Evolutionary conservation across 139 green algal genomes (phyloP).

Genomic region (Diplosphaera chodatii): DNA sequence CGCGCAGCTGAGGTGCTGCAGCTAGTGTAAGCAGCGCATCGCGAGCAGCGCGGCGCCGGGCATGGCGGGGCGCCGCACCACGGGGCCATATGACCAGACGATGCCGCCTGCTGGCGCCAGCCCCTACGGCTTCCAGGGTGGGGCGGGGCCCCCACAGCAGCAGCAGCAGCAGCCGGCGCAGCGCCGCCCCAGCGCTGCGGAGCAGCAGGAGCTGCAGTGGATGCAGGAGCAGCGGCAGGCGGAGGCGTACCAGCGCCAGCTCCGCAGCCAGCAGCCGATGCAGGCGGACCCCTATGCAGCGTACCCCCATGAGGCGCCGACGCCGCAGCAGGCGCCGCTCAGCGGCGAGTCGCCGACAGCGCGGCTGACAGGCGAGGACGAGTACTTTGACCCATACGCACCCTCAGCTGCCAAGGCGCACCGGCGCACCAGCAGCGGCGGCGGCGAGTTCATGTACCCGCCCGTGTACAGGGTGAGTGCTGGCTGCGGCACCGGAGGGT

Average conservation of each 20-base stretch:
- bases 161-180: too few species aligned
- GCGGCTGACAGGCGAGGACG: background rate
- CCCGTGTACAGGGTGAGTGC: background rate
- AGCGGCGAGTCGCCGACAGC: background rate
- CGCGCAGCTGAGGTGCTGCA: too few species aligned
- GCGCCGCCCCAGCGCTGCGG: background rate
- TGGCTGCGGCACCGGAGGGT: too few species aligned
- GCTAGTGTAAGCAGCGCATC: too few species aligned
- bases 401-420: background rate
- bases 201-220: background rate
- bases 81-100: background rate
- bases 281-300: background rate
- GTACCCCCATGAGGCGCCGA: background rate
- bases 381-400: background rate
- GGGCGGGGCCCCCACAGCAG: too few species aligned
- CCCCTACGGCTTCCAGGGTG: background rate
- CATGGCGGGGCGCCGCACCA: background rate
- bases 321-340: background rate
- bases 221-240: background rate
- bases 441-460: background rate
- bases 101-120: too few species aligned
- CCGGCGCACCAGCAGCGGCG: background rate
- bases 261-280: background rate
- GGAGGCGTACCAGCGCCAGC: background rate
- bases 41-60: too few species aligned